Base-by-base conservation (phyloP, 805 yeast genomes). In the Cyberlindnera amylophila region DNA sequence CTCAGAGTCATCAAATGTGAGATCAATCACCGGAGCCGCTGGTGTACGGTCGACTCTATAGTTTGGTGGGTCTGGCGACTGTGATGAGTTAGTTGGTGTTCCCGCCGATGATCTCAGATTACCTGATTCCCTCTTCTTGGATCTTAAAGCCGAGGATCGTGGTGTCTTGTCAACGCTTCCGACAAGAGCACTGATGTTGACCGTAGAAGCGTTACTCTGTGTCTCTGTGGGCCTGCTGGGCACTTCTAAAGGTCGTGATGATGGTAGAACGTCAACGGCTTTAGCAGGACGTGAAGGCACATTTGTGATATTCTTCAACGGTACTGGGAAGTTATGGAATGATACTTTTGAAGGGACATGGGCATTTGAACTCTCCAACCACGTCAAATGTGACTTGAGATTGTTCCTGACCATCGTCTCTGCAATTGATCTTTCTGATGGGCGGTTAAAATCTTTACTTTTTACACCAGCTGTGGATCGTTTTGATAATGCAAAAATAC, bases 321-420 rank as follows among this genome's bases (percentile, higher is more conserved):
- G 14, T 4, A 31, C 18, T 1, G 49, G 40, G 32, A 51, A 43
- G 18, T 51, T 52, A 19, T 38, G 16, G 4, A 58, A 44, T 4
- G 36, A 41, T n/a, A 16, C 9, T 16, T 18, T 32, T n/a, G 45
- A 24, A 15, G 64, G 59, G 1, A 54, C 35, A 34, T 52, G 54
- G 13, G 62, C 58, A 21, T 36, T 39, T 1, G 59, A 42, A 16
- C 41, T 35, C 12, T 48, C 32, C 31, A 60, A 46, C 66, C 66
- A 62, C 4, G 45, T 39, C 37, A 57, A 18, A 32, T 61, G 62
- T 5, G 48, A 42, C 36, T 53, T 52, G 21, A 62, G 46, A 47
- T 62, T 62, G 45, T 58, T 59, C 42, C 50, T 57, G 40, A 54
- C 52, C 30, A 47, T 28, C 32, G 24, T 42, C 27, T 21, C 6